Base-by-base conservation (phyloP, 2,329 filamentous ascomycete species). In the Coniella lustricola region DNA sequence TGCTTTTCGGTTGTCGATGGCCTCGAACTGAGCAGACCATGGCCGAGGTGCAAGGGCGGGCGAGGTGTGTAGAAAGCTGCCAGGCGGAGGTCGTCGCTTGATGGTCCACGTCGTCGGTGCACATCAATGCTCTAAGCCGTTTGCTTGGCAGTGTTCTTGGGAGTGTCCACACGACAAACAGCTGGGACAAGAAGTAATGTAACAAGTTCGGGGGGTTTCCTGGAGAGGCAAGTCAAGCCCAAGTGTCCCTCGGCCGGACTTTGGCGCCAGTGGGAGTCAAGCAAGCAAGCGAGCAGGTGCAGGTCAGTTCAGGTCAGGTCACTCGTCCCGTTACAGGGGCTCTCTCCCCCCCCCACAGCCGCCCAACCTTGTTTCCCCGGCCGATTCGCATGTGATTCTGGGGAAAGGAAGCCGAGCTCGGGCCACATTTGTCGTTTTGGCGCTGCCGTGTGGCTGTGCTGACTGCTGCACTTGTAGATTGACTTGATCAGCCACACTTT, bases 301-400 rank as follows among this genome's bases (percentile, higher is more conserved):
- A n/a, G n/a, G n/a, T n/a, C n/a, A n/a, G n/a, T n/a, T n/a, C n/a
- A n/a, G n/a, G n/a, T n/a, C n/a, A n/a, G n/a, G n/a, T n/a, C n/a
- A n/a, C n/a, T n/a, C 25, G 25, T 5, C 25, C 25, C 5, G 25
- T 29, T 10, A 29, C 25, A 29, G 10, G 25, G 25, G 25, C 25
- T 29, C 25, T 29, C 25, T 29, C 25, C 10, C 25, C 25, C 25
- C 25, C 5, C 25, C 5, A 29, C 10, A 22, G n/a, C 20, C 38
- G 29, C 13, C n/a, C n/a, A 2, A 31, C 13, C 22, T 10, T n/a
- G n/a, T n/a, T n/a, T 16, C 38, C 40, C 17, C 21, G 29, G 14
- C 17, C 16, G 4, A 33, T 33, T 42, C 41, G 47, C 53, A 54
- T 54, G 53, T 54, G 53, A 54, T 54, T 54, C 52, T 50, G 52